phyloP scores from a whole-genome alignment of 805 yeast genomes.

The Zygosaccharomyces bailii region DNA sequence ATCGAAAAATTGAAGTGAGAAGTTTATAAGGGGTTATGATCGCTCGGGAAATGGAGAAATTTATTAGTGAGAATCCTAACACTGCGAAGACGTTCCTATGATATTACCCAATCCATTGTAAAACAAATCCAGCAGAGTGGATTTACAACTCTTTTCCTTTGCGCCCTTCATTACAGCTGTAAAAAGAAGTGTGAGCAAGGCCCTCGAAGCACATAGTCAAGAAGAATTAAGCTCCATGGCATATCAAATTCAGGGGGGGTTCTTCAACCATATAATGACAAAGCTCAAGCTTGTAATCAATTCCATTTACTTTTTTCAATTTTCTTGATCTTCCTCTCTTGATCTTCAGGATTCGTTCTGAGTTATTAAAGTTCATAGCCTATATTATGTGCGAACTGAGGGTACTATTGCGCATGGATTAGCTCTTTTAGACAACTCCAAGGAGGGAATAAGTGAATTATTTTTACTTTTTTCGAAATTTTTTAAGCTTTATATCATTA shows the following conservation, averaged over 20 bases:
- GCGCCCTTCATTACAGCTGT: constrained; percentile 67
- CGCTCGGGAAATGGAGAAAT: constrained; percentile 74
- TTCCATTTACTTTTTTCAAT: no score
- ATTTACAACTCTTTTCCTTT: constrained; percentile 62
- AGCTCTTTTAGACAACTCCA: no score
- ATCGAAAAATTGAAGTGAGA: no score
- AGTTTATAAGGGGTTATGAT: constrained; percentile 81
- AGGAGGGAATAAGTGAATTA: no score
- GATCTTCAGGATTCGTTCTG: no score
- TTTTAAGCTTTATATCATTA: no score
- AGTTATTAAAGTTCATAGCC: no score
- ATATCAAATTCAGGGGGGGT: constrained; percentile 55
- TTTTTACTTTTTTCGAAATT: no score
- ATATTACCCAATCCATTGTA: constrained; percentile 51
- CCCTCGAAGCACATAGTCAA: constrained; percentile 19
- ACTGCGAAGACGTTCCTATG: constrained; percentile 10
- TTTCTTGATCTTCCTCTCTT: no score
- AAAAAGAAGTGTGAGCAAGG: constrained; percentile 34
- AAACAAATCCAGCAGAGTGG: constrained; percentile 45
- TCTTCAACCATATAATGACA: constrained; percentile 69
- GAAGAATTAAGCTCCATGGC: constrained; percentile 46
- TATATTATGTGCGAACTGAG: no score
- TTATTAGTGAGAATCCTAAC: constrained; percentile 33
- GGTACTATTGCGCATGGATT: no score
- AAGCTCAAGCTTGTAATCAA: constrained; percentile 51